Evolutionary conservation across 345 rosid genomes (phyloP).

Genomic region (Sisymbrium irio): DNA sequence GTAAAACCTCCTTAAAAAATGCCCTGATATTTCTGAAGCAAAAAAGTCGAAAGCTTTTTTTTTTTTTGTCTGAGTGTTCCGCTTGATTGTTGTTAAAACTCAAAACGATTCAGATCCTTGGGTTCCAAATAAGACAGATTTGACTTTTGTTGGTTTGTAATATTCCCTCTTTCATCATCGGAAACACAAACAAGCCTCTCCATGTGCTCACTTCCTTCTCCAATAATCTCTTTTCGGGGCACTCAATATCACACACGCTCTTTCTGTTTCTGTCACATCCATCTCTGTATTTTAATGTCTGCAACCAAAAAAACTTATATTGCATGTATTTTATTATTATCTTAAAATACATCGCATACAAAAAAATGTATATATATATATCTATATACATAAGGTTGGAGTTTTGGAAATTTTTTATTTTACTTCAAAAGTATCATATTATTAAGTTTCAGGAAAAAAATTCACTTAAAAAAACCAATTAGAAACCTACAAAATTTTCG

Average conservation of each 20-base stretch:
- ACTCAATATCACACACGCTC: conserved; percentile 36
- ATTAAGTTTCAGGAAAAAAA: no score
- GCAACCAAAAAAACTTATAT: neutral
- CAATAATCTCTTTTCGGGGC: conserved; percentile 35
- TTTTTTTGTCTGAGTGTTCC: neutral
- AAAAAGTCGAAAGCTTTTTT: neutral
- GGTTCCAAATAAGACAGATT: conserved; percentile 31
- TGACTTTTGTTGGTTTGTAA: conserved; percentile 40
- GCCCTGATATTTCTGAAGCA: no score
- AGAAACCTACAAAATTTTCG: no score
- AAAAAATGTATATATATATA: no score
- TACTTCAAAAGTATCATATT: no score
- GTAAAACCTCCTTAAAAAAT: no score
- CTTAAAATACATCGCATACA: neutral
- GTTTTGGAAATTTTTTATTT: no score
- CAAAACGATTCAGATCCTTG: conserved; percentile 12
- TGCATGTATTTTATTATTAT: neutral
- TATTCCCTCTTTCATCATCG: conserved; percentile 31
- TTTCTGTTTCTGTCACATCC: conserved; percentile 33
- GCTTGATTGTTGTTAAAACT: conserved; percentile 15
- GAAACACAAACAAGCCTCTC: conserved; percentile 35
- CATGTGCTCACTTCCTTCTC: conserved; percentile 38
- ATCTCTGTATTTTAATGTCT: neutral
- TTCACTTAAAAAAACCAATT: no score
- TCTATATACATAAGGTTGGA: no score